Percentiles rank a stretch among this genome's conserved stretches.
Evolutionary conservation across 331 rosid genomes (phyloP).

Genomic region (Malus hybrid): DNA sequence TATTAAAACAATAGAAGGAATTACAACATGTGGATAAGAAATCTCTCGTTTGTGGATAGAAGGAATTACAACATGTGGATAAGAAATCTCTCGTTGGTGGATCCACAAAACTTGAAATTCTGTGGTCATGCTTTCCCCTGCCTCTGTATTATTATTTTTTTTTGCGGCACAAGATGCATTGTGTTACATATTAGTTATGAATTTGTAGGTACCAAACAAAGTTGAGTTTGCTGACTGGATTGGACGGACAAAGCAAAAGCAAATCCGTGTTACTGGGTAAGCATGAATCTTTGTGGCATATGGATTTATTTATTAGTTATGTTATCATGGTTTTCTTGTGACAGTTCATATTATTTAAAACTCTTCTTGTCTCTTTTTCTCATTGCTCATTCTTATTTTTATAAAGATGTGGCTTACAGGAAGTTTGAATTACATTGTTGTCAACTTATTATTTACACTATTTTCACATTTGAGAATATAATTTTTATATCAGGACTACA

Average conservation of each 20-base stretch:
- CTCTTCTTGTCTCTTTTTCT: background rate
- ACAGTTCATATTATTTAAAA: background rate
- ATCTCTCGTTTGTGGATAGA: too few species aligned
- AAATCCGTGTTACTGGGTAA: conserved; percentile 87
- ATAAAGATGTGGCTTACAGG: background rate
- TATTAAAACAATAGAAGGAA: too few species aligned
- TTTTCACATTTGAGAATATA: conserved; percentile 2
- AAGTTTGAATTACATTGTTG: background rate
- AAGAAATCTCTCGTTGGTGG: too few species aligned
- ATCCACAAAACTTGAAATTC: too few species aligned
- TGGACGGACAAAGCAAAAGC: conserved; percentile 84
- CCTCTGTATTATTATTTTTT: background rate
- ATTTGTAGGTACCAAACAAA: conserved; percentile 79
- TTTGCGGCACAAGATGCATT: conserved; percentile 7
- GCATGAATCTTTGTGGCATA: conserved; percentile 13
- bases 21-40: too few species aligned
- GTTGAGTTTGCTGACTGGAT: conserved; percentile 96
- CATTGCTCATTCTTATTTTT: background rate
- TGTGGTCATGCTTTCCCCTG: too few species aligned
- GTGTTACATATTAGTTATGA: background rate
- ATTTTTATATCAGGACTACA: conserved; percentile 63
- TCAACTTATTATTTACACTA: conserved; percentile 7
- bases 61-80: too few species aligned
- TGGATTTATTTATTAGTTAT: background rate
- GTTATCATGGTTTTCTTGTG: background rate